Evolutionary conservation across 139 green algal species (phyloP), one percentile per base, ranked within the genome.

Genomic region (Mesotaenium endlicherianum): DNA sequence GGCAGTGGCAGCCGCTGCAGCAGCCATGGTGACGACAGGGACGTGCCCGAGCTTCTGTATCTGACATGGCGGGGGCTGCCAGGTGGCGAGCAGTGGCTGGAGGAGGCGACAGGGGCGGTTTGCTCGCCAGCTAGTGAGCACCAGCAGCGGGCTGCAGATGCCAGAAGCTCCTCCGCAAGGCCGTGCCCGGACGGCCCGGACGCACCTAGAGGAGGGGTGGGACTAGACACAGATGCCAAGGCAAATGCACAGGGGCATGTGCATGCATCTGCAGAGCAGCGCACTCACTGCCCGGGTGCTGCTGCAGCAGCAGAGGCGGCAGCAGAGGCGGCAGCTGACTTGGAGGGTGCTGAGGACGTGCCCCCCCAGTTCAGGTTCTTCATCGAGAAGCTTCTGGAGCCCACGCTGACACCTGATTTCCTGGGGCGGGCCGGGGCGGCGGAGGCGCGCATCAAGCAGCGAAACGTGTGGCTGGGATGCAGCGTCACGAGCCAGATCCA

Each of bases 11-110:
- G n/a, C n/a, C n/a, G n/a, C n/a, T n/a, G n/a, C n/a, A n/a, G n/a
- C n/a, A n/a, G n/a, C n/a, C n/a, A n/a, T n/a, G n/a, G n/a, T n/a
- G n/a, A n/a, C n/a, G n/a, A n/a, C n/a, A n/a, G n/a, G n/a, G n/a
- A n/a, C n/a, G n/a, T n/a, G n/a, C n/a, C 53, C 53, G 60, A 82
- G 14, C 31, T 82, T 43, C 8, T 82, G 75, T 82, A 82, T 45
- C 75, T 82, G 39, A 76, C 75, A 41, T 82, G 75, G 75, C 41
- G 50, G 42, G 75, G 50, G 5, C 75, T 82, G 40, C 75, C 75
- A 40, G n/a, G 2, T 40, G 34, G 57, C 34, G n/a, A 4, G 11
- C 0, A 40, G 3, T 0, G 0, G 4, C 1, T 31, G n/a, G 34
- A 30, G 36, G 0, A 68, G 16, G 16, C 36, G 1, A 39, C n/a